Conservation (phyloP, 2,329 filamentous ascomycete genomes). For the Calonectria multiphialidica region DNA sequence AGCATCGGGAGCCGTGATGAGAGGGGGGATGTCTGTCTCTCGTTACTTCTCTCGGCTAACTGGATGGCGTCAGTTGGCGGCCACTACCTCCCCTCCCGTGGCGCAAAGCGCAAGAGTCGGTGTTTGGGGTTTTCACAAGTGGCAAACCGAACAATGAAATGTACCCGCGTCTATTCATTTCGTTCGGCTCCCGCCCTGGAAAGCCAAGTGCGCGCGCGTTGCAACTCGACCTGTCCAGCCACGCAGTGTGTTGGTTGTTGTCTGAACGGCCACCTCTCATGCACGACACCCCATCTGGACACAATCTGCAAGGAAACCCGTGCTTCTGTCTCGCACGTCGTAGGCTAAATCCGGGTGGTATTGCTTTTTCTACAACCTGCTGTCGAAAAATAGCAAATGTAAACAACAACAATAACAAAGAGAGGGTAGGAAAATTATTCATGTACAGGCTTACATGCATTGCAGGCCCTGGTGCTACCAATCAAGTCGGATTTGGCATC, state of each 20-base stretch:
- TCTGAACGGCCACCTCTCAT: constrained; percentile 4
- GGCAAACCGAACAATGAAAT: constrained; percentile 23
- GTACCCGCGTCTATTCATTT: not conserved
- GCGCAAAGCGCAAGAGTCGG: constrained; percentile 26
- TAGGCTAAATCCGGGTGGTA: not conserved
- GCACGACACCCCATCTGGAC: constrained; percentile 12
- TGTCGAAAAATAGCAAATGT: constrained; percentile 3
- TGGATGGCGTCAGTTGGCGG: constrained; percentile 15
- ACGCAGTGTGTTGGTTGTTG: not conserved
- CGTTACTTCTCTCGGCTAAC: constrained; percentile 23
- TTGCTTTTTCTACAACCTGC: constrained; percentile 1
- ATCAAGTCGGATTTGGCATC: not conserved
- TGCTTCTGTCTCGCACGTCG: not conserved
- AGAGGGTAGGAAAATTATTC: not conserved
- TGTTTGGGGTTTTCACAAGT: constrained; percentile 20
- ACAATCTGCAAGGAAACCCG: constrained; percentile 5
- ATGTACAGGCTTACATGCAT: not conserved
- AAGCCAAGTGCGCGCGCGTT: not conserved
- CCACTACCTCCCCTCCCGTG: constrained; percentile 22
- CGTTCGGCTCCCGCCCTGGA: not conserved
- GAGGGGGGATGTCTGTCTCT: not conserved
- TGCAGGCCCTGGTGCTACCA: not conserved
- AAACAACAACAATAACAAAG: not conserved
- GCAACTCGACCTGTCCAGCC: not conserved
- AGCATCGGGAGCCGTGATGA: not conserved